Evolutionary conservation across 2,329 filamentous ascomycete genomes (phyloP).

Genomic region (Aspergillus fumigatus): DNA sequence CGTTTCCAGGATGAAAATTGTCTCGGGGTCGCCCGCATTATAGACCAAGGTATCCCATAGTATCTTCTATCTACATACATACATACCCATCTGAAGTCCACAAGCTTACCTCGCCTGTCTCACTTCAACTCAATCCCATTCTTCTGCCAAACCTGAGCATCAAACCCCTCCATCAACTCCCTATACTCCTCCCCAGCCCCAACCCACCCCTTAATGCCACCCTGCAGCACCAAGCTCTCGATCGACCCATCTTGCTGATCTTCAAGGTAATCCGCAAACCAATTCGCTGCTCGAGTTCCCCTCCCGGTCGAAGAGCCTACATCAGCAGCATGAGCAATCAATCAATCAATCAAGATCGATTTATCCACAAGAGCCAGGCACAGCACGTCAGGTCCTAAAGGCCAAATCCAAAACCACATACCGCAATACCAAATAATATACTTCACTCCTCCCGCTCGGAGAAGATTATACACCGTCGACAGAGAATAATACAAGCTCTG

Average conservation of each 20-base stretch:
- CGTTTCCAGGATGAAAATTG: conserved; percentile 48
- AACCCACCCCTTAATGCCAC: conserved; percentile 54
- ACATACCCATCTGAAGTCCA: too few species aligned
- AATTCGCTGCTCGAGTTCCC: conserved; percentile 51
- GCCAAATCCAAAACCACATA: conserved; percentile 18
- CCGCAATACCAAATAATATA: conserved; percentile 41
- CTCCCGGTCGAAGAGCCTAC: conserved; percentile 53
- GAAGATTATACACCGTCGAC: conserved; percentile 31
- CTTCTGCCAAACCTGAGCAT: neutral
- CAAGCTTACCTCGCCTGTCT: neutral
- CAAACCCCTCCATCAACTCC: conserved; percentile 41
- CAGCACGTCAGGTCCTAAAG: too few species aligned
- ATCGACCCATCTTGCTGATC: conserved; percentile 39
- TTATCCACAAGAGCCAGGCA: neutral
- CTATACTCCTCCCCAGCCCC: conserved; percentile 46
- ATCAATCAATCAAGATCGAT: neutral
- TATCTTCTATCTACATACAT: neutral
- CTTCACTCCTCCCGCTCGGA: conserved; percentile 26
- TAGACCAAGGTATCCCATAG: conserved; percentile 22
- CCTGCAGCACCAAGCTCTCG: conserved; percentile 48
- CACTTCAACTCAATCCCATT: neutral
- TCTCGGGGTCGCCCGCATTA: conserved; percentile 26
- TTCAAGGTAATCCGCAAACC: conserved; percentile 52
- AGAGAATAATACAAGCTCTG: conserved; percentile 38
- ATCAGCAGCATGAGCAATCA: neutral